Evolutionary conservation across 2,329 filamentous ascomycete species (phyloP).

Genomic region (Curvularia sp.): DNA sequence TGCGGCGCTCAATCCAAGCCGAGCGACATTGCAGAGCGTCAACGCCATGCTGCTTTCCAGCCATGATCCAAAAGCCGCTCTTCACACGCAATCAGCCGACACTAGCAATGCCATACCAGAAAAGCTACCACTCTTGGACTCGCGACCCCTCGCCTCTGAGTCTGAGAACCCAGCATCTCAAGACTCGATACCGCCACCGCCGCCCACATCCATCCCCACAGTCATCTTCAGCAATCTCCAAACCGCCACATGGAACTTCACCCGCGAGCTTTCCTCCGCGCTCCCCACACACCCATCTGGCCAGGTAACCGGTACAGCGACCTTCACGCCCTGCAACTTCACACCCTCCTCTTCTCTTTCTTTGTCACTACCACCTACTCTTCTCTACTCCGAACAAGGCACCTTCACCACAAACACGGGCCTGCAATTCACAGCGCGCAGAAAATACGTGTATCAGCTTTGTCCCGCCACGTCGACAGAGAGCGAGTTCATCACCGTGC

Average conservation of each 20-base stretch:
- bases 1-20: slow-evolving; percentile 81
- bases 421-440: slow-evolving; percentile 64
- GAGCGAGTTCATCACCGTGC: slow-evolving; percentile 13
- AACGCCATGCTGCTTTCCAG: slow-evolving; percentile 81
- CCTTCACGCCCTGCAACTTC: slow-evolving; percentile 64
- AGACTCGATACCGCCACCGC: neutral
- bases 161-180: neutral
- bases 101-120: neutral
- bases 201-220: neutral
- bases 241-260: slow-evolving; percentile 64
- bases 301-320: slow-evolving; percentile 68
- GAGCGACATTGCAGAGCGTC: slow-evolving; percentile 86
- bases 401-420: slow-evolving; percentile 65
- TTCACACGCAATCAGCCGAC: neutral
- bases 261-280: slow-evolving; percentile 62
- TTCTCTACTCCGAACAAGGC: slow-evolving; percentile 72
- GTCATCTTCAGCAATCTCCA: slow-evolving; percentile 26
- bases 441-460: slow-evolving; percentile 75
- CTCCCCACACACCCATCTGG: slow-evolving; percentile 70
- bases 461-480: too few species aligned
- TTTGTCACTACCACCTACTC: slow-evolving; percentile 56
- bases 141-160: neutral
- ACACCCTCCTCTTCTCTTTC: neutral
- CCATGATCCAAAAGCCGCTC: slow-evolving; percentile 10
- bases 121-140: neutral